Conservation (phyloP, 2,329 filamentous ascomycete genomes). For the Xylaria multiplex region DNA sequence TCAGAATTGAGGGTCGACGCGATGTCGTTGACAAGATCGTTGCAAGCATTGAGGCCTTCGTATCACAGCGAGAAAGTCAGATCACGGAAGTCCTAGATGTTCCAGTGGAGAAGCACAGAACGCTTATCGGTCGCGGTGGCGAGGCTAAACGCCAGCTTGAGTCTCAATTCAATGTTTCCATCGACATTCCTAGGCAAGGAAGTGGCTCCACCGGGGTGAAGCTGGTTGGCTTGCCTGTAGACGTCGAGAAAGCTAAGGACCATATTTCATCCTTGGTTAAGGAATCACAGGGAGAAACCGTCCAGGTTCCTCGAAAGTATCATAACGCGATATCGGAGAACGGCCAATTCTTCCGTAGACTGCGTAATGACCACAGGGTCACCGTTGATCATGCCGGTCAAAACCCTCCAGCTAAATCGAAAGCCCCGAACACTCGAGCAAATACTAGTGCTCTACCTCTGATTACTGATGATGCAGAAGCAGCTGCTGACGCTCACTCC, state of each 20-base stretch:
- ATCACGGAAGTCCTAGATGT: conserved; percentile 82
- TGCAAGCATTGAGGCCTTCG: conserved; percentile 81
- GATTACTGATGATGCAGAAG: conserved; percentile 85
- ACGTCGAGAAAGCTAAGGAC: conserved; percentile 86
- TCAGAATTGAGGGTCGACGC: conserved; percentile 87
- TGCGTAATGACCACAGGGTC: conserved; percentile 86
- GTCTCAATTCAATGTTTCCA: conserved; percentile 82
- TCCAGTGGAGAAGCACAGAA: conserved; percentile 87
- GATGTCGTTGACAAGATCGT: conserved; percentile 90
- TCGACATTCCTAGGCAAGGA: conserved; percentile 92
- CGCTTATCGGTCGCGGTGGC: conserved; percentile 91
- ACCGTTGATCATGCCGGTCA: conserved; percentile 92
- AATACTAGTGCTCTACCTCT: conserved; percentile 78
- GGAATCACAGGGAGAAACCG: conserved; percentile 85
- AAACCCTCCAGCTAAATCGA: conserved; percentile 75
- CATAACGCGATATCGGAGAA: conserved; percentile 90
- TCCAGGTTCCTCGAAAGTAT: conserved; percentile 82
- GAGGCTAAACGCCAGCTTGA: conserved; percentile 88
- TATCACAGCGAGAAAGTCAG: conserved; percentile 85
- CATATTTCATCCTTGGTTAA: conserved; percentile 84
- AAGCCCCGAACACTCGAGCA: conserved; percentile 61
- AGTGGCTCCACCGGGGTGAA: conserved; percentile 86
- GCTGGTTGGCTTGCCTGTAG: conserved; percentile 79
- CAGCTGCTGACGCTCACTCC: conserved; percentile 74
- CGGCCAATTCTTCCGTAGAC: conserved; percentile 90